Conservation (phyloP, 345 rosid species). For the Kandelia obovata region DNA sequence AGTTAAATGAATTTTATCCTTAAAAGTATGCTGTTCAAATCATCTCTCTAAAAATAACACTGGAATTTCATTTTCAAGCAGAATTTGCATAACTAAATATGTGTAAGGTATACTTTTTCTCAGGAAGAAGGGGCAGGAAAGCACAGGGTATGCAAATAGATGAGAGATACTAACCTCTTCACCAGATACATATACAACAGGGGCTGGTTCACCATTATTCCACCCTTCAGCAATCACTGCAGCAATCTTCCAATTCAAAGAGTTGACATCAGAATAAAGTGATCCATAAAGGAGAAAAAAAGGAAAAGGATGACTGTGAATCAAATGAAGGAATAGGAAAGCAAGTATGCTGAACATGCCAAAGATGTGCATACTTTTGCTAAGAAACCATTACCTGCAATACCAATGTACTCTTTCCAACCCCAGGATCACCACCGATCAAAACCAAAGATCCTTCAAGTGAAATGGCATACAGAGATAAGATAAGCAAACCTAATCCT, state of each 20-base stretch:
- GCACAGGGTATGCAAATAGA: not conserved
- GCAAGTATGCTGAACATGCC: not conserved
- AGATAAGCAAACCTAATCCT: not conserved
- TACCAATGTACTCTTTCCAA: conserved; percentile 91
- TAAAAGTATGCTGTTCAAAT: too few species aligned
- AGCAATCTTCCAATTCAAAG: conserved; percentile 57
- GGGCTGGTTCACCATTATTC: conserved; percentile 47
- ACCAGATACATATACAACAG: conserved; percentile 85
- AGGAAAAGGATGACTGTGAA: not conserved
- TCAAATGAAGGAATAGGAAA: not conserved
- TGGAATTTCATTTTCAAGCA: not conserved
- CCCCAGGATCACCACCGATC: conserved; percentile 95
- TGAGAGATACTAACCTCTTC: conserved; percentile 68
- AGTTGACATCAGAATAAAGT: conserved; percentile 20
- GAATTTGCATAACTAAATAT: not conserved
- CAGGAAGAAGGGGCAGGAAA: not conserved
- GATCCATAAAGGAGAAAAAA: conserved; percentile 1
- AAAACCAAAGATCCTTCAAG: conserved; percentile 76
- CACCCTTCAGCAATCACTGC: conserved; percentile 60
- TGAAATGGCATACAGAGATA: not conserved
- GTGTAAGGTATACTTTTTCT: not conserved
- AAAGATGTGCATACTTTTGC: not conserved
- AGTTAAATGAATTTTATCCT: not conserved
- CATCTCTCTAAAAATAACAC: not conserved
- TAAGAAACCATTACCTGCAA: conserved; percentile 55